Base-by-base conservation (phyloP, 441 rosid genomes). In the Adansonia gregorii region DNA sequence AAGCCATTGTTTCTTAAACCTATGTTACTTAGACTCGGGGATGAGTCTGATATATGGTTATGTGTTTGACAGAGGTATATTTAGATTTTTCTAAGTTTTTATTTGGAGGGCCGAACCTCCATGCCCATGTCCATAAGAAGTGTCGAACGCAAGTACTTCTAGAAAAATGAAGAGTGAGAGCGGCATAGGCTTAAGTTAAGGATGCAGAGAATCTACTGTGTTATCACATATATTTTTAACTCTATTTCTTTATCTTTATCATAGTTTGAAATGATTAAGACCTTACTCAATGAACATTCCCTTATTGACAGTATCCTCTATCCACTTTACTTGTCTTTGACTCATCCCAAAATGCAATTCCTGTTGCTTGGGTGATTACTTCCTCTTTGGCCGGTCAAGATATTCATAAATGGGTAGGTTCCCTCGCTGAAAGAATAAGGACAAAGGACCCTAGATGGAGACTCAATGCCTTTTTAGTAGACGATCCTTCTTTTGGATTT, bases 321-420 rank as follows among this genome's bases (percentile, higher is more conserved):
- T 85, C 83, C 76, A 84, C 84, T 73, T 78, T 87, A 59, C 87
- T 89, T 14, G 88, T 85, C 61, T 89, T 89, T 78, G 86, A 87
- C 78, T 78, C 81, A 2, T 82, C 85, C 75, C 87, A 76, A 69
- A 84, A 85, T 78, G 92, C 90, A 63, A 84, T 87, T 78, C 88
- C 90, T 8, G 83, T 89, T 83, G 89, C 90, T 71, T 89, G 92
- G 92, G 74, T 89, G 75, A 82, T 89, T 80, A 54, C 85, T 64
- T 83, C 89, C 31, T 79, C 88, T n/a, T 80, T 76, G 78, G 69
- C 75, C n/a, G 76, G 86, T 72, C 87, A 79, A 75, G 78, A 72
- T 63, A 71, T 82, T 66, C 80, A 80, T 78, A 86, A 86, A 82
- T 89, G 92, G 92, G 82, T 89, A 72, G 78, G 84, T 35, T 43